phyloP scores from a whole-genome alignment of 2,329 filamentous ascomycete species.

The Epichloe festucae region DNA sequence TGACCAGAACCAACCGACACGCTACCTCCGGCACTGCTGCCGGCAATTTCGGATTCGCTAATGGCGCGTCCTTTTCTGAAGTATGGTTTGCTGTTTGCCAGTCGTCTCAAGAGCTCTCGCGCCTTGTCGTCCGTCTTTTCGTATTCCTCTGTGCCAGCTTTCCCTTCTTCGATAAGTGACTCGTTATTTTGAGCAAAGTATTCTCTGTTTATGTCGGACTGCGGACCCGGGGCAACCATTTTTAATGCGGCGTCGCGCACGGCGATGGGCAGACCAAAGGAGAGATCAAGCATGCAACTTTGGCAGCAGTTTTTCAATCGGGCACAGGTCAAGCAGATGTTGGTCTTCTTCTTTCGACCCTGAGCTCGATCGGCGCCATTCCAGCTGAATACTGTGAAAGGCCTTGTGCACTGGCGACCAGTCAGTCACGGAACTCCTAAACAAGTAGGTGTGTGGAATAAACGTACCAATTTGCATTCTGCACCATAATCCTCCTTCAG shows the following conservation, averaged over 20 bases:
- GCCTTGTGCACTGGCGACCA: slow-evolving; percentile 57
- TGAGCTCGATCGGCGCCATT: slow-evolving; percentile 72
- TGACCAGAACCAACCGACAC: slow-evolving; percentile 40
- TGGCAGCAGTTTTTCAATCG: slow-evolving; percentile 99
- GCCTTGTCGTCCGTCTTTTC: slow-evolving; percentile 97
- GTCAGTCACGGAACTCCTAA: slow-evolving; percentile 1
- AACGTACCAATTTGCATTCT: slow-evolving; percentile 55
- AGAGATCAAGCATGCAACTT: slow-evolving; percentile 95
- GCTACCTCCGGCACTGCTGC: slow-evolving; percentile 30
- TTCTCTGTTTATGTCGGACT: slow-evolving; percentile 87
- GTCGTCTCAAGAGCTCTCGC: slow-evolving; percentile 66
- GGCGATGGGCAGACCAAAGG: slow-evolving; percentile 87
- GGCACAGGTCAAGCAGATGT: slow-evolving; percentile 92
- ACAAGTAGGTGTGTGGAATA: neutral
- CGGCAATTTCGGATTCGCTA: slow-evolving; percentile 37
- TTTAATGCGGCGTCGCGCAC: slow-evolving; percentile 93
- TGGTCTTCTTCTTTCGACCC: slow-evolving; percentile 82
- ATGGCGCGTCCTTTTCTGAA: slow-evolving; percentile 76
- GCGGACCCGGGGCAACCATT: slow-evolving; percentile 89
- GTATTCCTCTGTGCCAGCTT: slow-evolving; percentile 75
- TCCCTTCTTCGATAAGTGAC: slow-evolving; percentile 83
- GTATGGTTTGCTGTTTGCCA: slow-evolving; percentile 90
- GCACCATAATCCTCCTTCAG: slow-evolving; percentile 92
- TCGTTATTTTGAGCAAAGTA: slow-evolving; percentile 98
- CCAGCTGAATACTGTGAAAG: slow-evolving; percentile 94